Percentiles rank a stretch among this genome's conserved stretches.
Evolutionary conservation across 1,139 yeast species (phyloP).

Genomic region (Suhomyces bolitotheri): DNA sequence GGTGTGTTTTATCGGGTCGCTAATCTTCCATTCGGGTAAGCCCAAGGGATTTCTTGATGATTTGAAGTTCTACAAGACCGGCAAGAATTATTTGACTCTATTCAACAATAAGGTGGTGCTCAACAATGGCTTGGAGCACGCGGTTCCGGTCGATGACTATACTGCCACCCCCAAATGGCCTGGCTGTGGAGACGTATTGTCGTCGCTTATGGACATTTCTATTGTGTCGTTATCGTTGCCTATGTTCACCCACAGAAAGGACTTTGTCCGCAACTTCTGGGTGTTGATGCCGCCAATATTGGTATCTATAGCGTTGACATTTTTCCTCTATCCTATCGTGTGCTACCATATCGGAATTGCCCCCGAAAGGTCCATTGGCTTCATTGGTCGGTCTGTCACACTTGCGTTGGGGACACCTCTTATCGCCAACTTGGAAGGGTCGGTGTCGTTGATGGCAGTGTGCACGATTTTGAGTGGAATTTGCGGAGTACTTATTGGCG

Average conservation of each 20-base stretch:
- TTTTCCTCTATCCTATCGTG: constrained; percentile 68
- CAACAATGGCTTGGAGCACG: constrained; percentile 28
- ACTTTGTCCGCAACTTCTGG: constrained; percentile 58
- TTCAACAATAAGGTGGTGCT: constrained; percentile 44
- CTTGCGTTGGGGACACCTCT: constrained; percentile 79
- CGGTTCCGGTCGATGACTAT: constrained; percentile 20
- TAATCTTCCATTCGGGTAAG: constrained; percentile 47
- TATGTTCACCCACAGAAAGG: constrained; percentile 72
- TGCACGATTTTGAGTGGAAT: constrained; percentile 79
- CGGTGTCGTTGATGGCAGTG: constrained; percentile 72
- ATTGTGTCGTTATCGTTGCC: constrained; percentile 77
- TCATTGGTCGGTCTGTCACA: constrained; percentile 80
- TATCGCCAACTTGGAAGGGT: constrained; percentile 63
- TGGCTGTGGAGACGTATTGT: constrained; percentile 77
- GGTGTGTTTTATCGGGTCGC: constrained; percentile 59
- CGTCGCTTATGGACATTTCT: constrained; percentile 71
- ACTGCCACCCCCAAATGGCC: constrained; percentile 56
- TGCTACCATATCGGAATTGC: constrained; percentile 67
- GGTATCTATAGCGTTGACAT: constrained; percentile 56
- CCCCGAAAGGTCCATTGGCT: constrained; percentile 62
- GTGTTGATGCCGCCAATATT: constrained; percentile 61
- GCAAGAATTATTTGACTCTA: constrained; percentile 60
- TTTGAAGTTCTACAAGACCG: constrained; percentile 63
- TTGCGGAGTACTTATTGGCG: constrained; percentile 71
- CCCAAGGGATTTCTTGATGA: constrained; percentile 50